A percentile compares a stretch with the other conserved stretches of the same genome.
Conservation (phyloP, 164 flowering plant species). For the Vitis labrusca region DNA sequence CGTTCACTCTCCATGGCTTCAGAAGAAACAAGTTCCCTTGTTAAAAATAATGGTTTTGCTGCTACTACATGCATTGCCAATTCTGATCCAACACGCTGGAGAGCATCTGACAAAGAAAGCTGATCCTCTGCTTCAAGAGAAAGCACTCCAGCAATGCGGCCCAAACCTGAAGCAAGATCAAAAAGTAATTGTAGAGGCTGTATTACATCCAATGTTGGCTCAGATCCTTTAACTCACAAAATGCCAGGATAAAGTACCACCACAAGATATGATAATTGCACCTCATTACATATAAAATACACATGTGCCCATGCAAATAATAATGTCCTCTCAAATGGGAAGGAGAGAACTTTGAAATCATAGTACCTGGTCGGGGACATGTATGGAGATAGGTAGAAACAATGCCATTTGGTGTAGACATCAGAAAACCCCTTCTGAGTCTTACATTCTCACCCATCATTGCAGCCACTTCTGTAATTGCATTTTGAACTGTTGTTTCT, state of each 20-base stretch:
- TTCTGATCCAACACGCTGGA: constrained; percentile 81
- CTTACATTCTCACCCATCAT: constrained; percentile 95
- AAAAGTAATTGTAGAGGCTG: not conserved
- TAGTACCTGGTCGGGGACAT: constrained; percentile 79
- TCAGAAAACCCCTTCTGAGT: constrained; percentile 69
- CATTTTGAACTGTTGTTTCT: constrained; percentile 76
- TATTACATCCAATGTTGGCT: not conserved
- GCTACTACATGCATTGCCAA: constrained; percentile 98
- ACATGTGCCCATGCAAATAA: too few species aligned
- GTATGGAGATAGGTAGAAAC: constrained; percentile 87
- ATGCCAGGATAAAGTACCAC: not conserved
- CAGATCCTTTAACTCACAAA: not conserved
- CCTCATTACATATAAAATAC: too few species aligned
- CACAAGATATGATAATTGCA: too few species aligned
- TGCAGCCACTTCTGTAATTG: constrained; percentile 89
- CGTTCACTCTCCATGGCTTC: constrained; percentile 78
- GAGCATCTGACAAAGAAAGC: constrained; percentile 51
- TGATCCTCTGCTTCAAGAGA: constrained; percentile 70
- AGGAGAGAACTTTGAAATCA: not conserved
- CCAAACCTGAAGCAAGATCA: constrained; percentile 60
- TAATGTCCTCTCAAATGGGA: not conserved
- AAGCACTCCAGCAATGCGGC: constrained; percentile 86
- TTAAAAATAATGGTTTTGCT: constrained; percentile 79
- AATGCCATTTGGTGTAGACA: constrained; percentile 62
- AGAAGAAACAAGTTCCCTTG: constrained; percentile 79